Percentiles rank a stretch among this genome's conserved stretches.
These are phyloP conservation scores for Ophiorrhiza pumila DNA, from an alignment of 257 asterid species.

Conservation along the genomic window DNA sequence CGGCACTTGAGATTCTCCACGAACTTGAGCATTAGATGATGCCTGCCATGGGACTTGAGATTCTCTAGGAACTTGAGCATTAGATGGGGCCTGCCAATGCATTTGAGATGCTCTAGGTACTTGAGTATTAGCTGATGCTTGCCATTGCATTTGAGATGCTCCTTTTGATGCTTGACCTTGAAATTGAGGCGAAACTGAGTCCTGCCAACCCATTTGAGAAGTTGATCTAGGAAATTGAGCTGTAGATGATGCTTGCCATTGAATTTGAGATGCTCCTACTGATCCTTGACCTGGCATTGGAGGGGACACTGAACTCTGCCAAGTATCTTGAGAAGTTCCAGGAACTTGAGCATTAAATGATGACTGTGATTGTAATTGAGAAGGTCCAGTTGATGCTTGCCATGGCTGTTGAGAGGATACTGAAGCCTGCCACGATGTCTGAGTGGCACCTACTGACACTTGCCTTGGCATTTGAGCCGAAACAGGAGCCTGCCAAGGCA, in stretches of 20 bases:
- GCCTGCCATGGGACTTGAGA: conserved; percentile 15
- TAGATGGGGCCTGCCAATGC: background rate
- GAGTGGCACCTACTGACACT: background rate
- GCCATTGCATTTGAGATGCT: conserved; percentile 7
- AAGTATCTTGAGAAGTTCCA: conserved; percentile 8
- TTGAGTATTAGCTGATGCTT: too few relatives aligned
- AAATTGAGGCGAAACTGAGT: too few relatives aligned
- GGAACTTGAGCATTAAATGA: conserved; percentile 1
- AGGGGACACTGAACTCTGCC: background rate
- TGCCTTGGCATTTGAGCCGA: background rate
- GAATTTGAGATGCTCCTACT: background rate
- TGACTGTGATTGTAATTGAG: background rate
- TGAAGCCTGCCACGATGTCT: conserved; percentile 15
- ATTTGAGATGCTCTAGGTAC: background rate
- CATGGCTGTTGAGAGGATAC: conserved; percentile 3
- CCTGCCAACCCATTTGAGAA: background rate
- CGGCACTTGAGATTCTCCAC: background rate
- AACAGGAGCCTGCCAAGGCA: conserved; percentile 9
- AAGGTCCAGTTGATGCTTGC: conserved; percentile 1
- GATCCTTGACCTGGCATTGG: conserved; percentile 7
- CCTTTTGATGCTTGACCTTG: too few relatives aligned
- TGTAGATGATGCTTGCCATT: conserved; percentile 9
- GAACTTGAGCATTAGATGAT: background rate
- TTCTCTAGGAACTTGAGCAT: background rate
- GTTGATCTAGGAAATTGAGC: background rate